These are phyloP conservation scores for Talaromyces wortmannii DNA, from an alignment of 495 filamentous ascomycete genomes.

Conservation along the genomic window DNA sequence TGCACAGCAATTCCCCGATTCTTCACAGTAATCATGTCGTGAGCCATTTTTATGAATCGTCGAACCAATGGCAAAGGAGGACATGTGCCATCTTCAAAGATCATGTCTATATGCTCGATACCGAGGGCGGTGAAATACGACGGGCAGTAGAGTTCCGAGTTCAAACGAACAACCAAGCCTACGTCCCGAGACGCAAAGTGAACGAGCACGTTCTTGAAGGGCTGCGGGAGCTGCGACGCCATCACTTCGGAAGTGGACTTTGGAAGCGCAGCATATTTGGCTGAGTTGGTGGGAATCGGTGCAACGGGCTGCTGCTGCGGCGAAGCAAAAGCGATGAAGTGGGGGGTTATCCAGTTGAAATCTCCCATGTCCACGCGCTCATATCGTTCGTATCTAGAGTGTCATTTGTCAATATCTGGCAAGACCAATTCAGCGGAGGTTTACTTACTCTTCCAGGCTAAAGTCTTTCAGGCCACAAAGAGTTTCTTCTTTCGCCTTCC, in stretches of 20 bases:
- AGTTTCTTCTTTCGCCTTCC: constrained; percentile 94
- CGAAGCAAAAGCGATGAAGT: constrained; percentile 94
- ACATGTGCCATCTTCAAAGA: constrained; percentile 97
- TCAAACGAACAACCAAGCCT: constrained; percentile 89
- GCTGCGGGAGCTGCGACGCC: constrained; percentile 54
- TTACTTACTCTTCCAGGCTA: constrained; percentile 78
- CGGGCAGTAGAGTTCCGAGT: constrained; percentile 91
- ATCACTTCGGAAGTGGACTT: constrained; percentile 60
- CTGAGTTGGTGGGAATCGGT: constrained; percentile 61
- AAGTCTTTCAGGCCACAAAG: constrained; percentile 85
- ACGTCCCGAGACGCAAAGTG: constrained; percentile 85
- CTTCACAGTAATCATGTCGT: constrained; percentile 84
- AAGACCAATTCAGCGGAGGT: no score
- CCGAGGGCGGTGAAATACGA: constrained; percentile 93
- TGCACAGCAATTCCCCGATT: constrained; percentile 91
- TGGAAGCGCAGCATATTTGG: constrained; percentile 65
- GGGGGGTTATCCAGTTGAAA: constrained; percentile 97
- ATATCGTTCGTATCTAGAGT: constrained; percentile 73
- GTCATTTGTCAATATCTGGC: no score
- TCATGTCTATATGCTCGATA: constrained; percentile 96
- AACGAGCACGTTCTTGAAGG: constrained; percentile 90
- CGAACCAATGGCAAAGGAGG: constrained; percentile 77
- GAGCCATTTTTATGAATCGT: constrained; percentile 89
- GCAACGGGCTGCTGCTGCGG: constrained; percentile 74
- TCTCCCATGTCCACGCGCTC: constrained; percentile 97